Evolutionary conservation across 2,329 filamentous ascomycete genomes (phyloP).

Genomic region (Intubia oerlemansii): DNA sequence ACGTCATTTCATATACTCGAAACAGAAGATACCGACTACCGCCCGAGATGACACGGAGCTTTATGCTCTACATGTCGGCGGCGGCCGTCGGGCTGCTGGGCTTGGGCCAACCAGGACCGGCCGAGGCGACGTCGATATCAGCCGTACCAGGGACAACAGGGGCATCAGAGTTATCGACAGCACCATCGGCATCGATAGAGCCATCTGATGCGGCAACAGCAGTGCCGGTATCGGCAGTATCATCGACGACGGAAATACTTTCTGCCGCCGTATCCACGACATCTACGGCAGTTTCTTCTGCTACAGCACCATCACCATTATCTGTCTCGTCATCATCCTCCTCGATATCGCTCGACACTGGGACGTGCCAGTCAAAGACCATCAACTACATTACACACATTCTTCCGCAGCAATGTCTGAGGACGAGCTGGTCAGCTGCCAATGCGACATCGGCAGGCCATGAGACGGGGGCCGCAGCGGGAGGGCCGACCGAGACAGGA

Average conservation of each 20-base stretch:
- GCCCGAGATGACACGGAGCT: constrained; percentile 6
- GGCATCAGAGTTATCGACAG: neutral
- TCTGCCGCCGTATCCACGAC: too few relatives aligned
- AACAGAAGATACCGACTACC: neutral
- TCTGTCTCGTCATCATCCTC: neutral
- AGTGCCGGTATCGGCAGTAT: too few relatives aligned
- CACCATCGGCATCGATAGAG: neutral
- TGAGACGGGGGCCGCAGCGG: constrained; percentile 2
- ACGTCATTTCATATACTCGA: too few relatives aligned
- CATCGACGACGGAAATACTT: too few relatives aligned
- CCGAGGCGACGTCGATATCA: constrained; percentile 3
- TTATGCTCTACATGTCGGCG: constrained; percentile 8
- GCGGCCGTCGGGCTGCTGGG: constrained; percentile 8
- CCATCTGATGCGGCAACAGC: too few relatives aligned
- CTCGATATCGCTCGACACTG: constrained; percentile 10
- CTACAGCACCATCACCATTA: neutral
- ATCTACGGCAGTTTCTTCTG: too few relatives aligned
- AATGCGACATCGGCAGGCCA: constrained; percentile 8
- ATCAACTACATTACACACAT: constrained; percentile 70
- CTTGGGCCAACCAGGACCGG: constrained; percentile 6
- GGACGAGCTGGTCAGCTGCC: constrained; percentile 31
- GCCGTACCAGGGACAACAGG: neutral
- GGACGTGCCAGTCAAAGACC: constrained; percentile 35
- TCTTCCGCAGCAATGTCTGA: constrained; percentile 54
- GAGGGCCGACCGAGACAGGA: constrained; percentile 3